A percentile compares a stretch with the other conserved stretches of the same genome.
These are phyloP conservation scores for Suhomyces terraborum DNA, from an alignment of 1,139 yeast genomes.

Conservation along the genomic window DNA sequence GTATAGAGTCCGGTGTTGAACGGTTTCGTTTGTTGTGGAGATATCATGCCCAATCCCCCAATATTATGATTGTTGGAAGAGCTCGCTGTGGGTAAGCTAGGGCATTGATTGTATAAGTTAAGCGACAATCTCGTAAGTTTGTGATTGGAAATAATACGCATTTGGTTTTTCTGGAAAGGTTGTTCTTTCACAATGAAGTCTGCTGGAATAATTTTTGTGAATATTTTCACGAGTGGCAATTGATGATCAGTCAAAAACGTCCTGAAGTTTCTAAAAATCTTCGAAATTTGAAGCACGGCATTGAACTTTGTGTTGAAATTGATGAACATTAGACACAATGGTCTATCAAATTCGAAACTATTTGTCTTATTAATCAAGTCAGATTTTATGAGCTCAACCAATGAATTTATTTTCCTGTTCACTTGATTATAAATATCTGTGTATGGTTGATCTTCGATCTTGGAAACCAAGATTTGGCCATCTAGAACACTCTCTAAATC, in stretches of 20 bases:
- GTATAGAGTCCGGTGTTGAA: slow-evolving; percentile 31
- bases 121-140: slow-evolving; percentile 55
- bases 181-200: slow-evolving; percentile 44
- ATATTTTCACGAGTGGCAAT: slow-evolving; percentile 47
- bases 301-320: slow-evolving; percentile 47
- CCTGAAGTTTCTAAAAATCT: slow-evolving; percentile 51
- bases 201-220: slow-evolving; percentile 60
- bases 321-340: slow-evolving; percentile 49
- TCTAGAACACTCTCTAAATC: slow-evolving; percentile 37
- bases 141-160: slow-evolving; percentile 51
- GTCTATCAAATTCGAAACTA: slow-evolving; percentile 46
- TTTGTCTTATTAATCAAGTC: slow-evolving; percentile 47
- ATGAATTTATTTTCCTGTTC: slow-evolving; percentile 30
- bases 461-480: slow-evolving; percentile 36
- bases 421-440: slow-evolving; percentile 34
- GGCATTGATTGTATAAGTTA: slow-evolving; percentile 64
- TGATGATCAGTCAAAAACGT: slow-evolving; percentile 40
- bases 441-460: slow-evolving; percentile 21
- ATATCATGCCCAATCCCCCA: not conserved
- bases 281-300: slow-evolving; percentile 51
- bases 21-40: not conserved
- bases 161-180: slow-evolving; percentile 35
- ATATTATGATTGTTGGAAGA: not conserved
- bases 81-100: slow-evolving; percentile 19
- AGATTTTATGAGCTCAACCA: slow-evolving; percentile 39